Base-by-base conservation (phyloP, 805 yeast species). In the Candida wancherniae region DNA sequence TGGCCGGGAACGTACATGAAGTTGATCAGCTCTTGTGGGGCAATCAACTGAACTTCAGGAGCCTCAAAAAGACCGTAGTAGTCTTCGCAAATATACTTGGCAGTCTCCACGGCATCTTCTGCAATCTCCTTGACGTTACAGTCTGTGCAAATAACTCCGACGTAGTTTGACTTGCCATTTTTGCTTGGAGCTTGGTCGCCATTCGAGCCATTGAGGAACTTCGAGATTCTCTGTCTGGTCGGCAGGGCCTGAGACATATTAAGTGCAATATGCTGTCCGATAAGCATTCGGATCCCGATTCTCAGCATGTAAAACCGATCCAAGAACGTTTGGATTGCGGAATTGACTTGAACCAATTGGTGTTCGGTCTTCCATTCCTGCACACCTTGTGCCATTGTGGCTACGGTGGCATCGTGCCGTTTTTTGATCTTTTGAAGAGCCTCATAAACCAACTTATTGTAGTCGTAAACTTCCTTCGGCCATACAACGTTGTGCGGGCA, bases 1-100 rank as follows among this genome's bases (percentile, higher is more conserved):
- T 86, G 95, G 9, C 95, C 95, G 2, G 95, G 95, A 9, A 87
- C 94, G 51, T 86, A 86, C 85, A 85, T 83, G 58, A 87, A 86
- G 33, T 74, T 74, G 47, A 86, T 72, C 44, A 58, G 67, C 51
- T 83, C 82, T 13, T 75, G 73, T 12, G 84, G 80, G 40, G 92
- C 84, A 42, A 82, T 80, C 17, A 87, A 63, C 44, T 79, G 78
- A 12, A 87, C 88, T 43, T 80, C 70, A 2, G 95, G 96, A 3
- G 94, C 87, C 47, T 84, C 94, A 51, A 79, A 77, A 10, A 86
- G 65, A 3, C 92, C 94, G 54, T 84, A 86, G 61, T 85, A 84
- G 50, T 86, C 95, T 50, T 86, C 94, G 57, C 95, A 86, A 20
- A 88, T 85, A 53, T 81, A 85, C 43, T 87, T 69, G 3, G 96